phyloP scores from a whole-genome alignment of 345 rosid species.

The Noccaea bulbosa region DNA sequence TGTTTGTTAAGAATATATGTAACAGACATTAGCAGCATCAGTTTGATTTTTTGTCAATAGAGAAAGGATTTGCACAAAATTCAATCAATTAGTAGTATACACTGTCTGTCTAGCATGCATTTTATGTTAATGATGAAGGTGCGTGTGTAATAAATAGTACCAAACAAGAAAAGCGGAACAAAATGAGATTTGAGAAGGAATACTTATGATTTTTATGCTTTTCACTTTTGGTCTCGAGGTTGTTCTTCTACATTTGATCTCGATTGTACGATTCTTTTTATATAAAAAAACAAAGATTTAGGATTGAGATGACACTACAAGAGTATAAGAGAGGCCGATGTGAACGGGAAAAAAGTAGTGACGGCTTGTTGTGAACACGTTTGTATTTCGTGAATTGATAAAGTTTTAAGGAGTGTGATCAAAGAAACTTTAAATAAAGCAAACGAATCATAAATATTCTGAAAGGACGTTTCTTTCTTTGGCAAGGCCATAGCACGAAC shows the following conservation, averaged over 20 bases:
- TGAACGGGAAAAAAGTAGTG: constrained; percentile 28
- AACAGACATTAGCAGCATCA: background rate
- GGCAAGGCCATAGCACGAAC: constrained; percentile 10
- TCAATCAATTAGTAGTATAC: background rate
- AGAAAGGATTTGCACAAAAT: background rate
- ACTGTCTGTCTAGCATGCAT: background rate
- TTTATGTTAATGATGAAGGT: constrained; percentile 2
- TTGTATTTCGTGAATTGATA: constrained; percentile 27
- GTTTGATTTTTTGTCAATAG: background rate
- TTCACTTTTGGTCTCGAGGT: background rate
- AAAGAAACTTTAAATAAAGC: constrained; percentile 30
- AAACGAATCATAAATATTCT: constrained; percentile 28
- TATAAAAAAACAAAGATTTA: background rate
- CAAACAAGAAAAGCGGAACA: background rate
- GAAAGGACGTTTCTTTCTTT: background rate
- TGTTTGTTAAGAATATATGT: background rate
- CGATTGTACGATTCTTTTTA: background rate
- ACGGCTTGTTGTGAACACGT: constrained; percentile 38
- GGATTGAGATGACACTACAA: constrained; percentile 13
- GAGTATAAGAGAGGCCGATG: constrained; percentile 32
- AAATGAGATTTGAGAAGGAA: background rate
- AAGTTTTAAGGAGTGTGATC: constrained; percentile 26
- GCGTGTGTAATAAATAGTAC: constrained; percentile 16
- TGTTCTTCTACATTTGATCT: background rate
- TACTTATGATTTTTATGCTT: background rate